Evolutionary conservation across 805 yeast species (phyloP).

Genomic region (Yarrowia sp.): DNA sequence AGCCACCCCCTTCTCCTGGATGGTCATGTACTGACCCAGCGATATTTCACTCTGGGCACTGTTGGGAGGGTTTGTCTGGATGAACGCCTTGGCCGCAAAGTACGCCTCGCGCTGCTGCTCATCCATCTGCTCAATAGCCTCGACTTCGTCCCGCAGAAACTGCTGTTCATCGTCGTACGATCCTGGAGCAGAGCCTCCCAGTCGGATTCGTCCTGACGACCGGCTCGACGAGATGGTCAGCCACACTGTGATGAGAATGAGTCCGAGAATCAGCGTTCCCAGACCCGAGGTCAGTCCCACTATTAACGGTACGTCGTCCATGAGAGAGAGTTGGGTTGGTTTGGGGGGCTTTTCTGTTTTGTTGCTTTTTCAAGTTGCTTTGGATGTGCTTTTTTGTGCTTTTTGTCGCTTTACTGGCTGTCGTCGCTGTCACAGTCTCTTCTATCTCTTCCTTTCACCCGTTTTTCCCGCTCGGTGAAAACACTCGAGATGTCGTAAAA

Average conservation of each 20-base stretch:
- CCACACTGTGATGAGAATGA: constrained; percentile 47
- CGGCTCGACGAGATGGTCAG: constrained; percentile 47
- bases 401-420: not conserved
- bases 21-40: constrained; percentile 66
- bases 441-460: not conserved
- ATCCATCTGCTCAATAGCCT: constrained; percentile 68
- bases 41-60: constrained; percentile 54
- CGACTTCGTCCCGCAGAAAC: constrained; percentile 66
- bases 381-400: too few species aligned
- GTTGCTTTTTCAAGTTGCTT: not conserved
- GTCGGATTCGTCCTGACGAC: constrained; percentile 26
- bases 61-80: constrained; percentile 54
- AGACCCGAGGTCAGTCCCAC: constrained; percentile 52
- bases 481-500: constrained; percentile 30
- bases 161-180: constrained; percentile 68
- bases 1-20: constrained; percentile 84
- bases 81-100: constrained; percentile 64
- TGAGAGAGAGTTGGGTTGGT: not conserved
- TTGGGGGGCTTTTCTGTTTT: not conserved
- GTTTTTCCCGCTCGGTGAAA: constrained; percentile 31
- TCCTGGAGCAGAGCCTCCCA: constrained; percentile 54
- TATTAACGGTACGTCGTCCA: constrained; percentile 50
- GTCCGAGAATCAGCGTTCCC: constrained; percentile 50
- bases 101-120: constrained; percentile 62
- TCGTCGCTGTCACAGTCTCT: not conserved